Base-by-base conservation (phyloP, 345 rosid species). In the Gossypium anomalum region DNA sequence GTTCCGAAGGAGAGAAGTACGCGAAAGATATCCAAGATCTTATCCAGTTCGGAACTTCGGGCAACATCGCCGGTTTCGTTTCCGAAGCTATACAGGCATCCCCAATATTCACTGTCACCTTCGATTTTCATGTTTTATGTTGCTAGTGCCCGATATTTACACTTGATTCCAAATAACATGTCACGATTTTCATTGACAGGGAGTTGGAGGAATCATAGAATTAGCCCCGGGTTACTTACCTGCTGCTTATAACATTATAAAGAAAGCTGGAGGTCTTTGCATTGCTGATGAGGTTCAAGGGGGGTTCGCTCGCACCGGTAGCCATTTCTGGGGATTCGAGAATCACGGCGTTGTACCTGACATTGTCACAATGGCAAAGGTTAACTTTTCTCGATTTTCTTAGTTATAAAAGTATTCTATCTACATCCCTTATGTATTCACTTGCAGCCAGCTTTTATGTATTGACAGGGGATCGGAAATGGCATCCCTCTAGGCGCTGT, bases 321-420 rank as follows among this genome's bases (percentile, higher is more conserved):
- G 86, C 72, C 85, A 89, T 82, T 93, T 96, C 79, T 96, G 97
- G 97, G 97, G 95, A 47, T 96, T 96, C 67, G 92, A 92, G 78
- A 70, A 84, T 12, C 99, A 96, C 20, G 92, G 88, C 53, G 98
- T 96, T 19, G 87, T 91, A 81, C 99, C 99, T 78, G 99, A 93
- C 85, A 93, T 96, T 9, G 99, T 96, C 29, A 96, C 99, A 64
- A 88, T 93, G 97, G 99, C 98, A 67, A 96, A 96, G 99, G 99
- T 95, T 73, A 59, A 71, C 41, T 79, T 70, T 81, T 80, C 15
- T 49, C 80, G 41, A 22, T 44, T 25, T 19, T 27, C 15, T 41
- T 20, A 7, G 27, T 58, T 34, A 29, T 61, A 55, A 20, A 65
- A 29, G 3, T 55, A 58, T 66, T 61, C 14, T 47, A 4, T 67